phyloP scores from a whole-genome alignment of 2,329 filamentous ascomycete species.

The Sporothrix schenckii region DNA sequence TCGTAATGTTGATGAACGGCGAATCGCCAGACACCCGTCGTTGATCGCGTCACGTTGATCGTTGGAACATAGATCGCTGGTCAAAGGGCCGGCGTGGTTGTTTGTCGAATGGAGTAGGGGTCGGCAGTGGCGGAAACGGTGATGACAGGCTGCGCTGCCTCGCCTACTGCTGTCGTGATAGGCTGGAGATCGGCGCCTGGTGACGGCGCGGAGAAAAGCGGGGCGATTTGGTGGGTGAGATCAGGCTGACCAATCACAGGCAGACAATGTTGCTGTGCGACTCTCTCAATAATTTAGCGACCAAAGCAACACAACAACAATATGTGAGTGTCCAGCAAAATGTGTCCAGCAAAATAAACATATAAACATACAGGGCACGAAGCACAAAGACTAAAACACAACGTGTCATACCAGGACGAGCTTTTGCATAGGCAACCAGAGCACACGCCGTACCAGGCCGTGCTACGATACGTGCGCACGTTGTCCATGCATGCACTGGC shows the following conservation, averaged over 20 bases:
- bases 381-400: neutral
- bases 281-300: neutral
- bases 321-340: neutral
- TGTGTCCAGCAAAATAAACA: neutral
- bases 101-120: neutral
- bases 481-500: neutral
- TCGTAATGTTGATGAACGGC: neutral
- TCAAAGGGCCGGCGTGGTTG: neutral
- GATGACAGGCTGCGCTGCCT: constrained; percentile 1
- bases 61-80: neutral
- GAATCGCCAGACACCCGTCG: neutral
- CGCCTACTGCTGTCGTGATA: neutral
- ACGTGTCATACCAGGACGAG: neutral
- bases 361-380: neutral
- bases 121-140: neutral
- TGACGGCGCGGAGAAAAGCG: constrained; percentile 8
- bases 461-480: neutral
- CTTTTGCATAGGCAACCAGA: neutral
- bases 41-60: neutral
- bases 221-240: neutral
- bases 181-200: constrained; percentile 6
- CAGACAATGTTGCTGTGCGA: constrained; percentile 12
- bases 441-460: neutral
- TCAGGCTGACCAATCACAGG: neutral
- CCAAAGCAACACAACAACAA: constrained; percentile 10